Evolutionary conservation across 2,329 filamentous ascomycete species (phyloP), one percentile per base, ranked within the genome.

Genomic region (Fusarium sp.): DNA sequence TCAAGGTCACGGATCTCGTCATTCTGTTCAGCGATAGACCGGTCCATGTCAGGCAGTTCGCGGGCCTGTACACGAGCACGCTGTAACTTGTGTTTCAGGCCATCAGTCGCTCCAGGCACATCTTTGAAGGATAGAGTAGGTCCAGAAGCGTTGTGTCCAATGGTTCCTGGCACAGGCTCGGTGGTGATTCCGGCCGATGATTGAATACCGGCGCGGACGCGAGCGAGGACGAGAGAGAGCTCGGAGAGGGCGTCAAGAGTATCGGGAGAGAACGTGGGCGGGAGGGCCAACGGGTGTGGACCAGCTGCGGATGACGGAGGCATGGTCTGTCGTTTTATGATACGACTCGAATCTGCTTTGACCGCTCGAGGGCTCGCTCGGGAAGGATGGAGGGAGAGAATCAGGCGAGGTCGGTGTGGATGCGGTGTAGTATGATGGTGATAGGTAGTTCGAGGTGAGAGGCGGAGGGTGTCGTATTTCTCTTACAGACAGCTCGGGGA

Each of bases 171-270:
- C 39, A 82, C 81, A 50, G 77, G 79, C 48, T 79, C 81, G 8
- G 78, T 77, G 43, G 80, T 79, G 48, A 82, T 76, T 54, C 82
- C 77, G 38, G 81, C 73, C 13, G 79, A 79, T 44, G 81, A 77
- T 75, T 82, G 72, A 72, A 83, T 80, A 18, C 82, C 84, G 37
- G 79, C 76, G 71, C 92, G 88, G 20, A 98, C 87, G 50, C 92
- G 92, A 70, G 89, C 85, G 65, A 98, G 89, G 71, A 97, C 88
- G 62, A 89, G 86, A 75, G 93, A 91, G 55, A 98, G 88, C 75
- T 94, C 89, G 26, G 94, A 93, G 55, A 97, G 87, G 72, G 93
- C 89, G 83, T 97, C 94, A 82, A 98, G 93, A 49, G 89, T 89
- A 79, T 94, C 91, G 28, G 94, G 92, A 49, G 92, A 88, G 66